These are phyloP conservation scores for Friedmanniomyces endolithicus DNA, from an alignment of 495 filamentous ascomycete species.

Conservation along the genomic window DNA sequence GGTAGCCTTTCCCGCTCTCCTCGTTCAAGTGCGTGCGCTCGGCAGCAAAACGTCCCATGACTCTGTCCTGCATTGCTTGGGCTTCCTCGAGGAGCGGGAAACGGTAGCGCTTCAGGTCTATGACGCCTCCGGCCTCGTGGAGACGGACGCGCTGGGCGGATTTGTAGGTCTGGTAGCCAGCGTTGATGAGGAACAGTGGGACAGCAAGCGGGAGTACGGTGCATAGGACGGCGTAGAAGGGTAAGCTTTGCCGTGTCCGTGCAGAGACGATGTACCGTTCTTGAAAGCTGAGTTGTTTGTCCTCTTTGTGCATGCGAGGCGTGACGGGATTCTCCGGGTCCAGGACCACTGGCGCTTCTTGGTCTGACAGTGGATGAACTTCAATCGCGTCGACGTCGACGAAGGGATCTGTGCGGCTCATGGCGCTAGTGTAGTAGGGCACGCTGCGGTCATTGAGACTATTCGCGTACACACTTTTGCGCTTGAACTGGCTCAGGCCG, in stretches of 20 bases:
- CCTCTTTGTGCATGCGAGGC: constrained; percentile 19
- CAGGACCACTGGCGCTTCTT: constrained; percentile 64
- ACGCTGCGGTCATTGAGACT: constrained; percentile 71
- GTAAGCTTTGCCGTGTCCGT: constrained; percentile 28
- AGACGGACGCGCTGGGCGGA: constrained; percentile 60
- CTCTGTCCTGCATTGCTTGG: constrained; percentile 57
- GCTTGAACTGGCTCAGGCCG: constrained; percentile 60
- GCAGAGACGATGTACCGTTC: constrained; percentile 29
- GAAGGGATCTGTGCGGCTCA: constrained; percentile 66
- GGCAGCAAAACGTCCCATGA: constrained; percentile 56
- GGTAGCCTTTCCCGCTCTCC: constrained; percentile 45
- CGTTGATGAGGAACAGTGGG: constrained; percentile 59
- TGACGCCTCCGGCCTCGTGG: constrained; percentile 54
- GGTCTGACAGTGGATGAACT: constrained; percentile 60
- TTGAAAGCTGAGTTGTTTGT: constrained; percentile 8
- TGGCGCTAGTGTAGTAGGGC: constrained; percentile 67
- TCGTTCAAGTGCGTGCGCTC: constrained; percentile 32
- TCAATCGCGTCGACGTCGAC: constrained; percentile 47
- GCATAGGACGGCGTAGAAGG: constrained; percentile 48
- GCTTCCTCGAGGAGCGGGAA: constrained; percentile 63
- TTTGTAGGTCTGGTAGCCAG: constrained; percentile 57
- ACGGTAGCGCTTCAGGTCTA: constrained; percentile 53
- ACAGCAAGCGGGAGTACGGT: constrained; percentile 58
- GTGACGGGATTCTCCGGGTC: constrained; percentile 53
- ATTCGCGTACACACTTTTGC: constrained; percentile 69